These are phyloP conservation scores for Starmerella powellii DNA, from an alignment of 805 yeast genomes.

Conservation along the genomic window DNA sequence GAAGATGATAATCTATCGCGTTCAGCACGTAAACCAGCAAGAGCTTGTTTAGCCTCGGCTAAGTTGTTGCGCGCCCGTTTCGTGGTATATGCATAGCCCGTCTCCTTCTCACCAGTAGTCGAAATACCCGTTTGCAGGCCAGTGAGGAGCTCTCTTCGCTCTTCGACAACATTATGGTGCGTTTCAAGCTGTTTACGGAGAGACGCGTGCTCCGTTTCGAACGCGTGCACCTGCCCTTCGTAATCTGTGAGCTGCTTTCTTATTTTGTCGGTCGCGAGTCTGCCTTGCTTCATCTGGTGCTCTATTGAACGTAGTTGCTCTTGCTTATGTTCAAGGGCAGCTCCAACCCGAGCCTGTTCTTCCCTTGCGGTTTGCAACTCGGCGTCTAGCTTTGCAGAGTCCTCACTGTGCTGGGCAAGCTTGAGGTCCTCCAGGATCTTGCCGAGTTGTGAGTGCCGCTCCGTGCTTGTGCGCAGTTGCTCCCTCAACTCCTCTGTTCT, in stretches of 20 bases:
- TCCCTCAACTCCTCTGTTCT: conserved; percentile 28
- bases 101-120: conserved; percentile 20
- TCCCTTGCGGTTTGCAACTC: conserved; percentile 9
- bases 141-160: conserved; percentile 15
- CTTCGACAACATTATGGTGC: conserved; percentile 7
- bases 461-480: conserved; percentile 6
- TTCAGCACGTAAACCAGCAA: conserved; percentile 1
- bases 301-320: conserved; percentile 3
- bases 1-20: background rate
- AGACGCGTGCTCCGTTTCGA: conserved; percentile 7
- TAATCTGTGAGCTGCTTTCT: background rate
- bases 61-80: conserved; percentile 16
- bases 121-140: conserved; percentile 23
- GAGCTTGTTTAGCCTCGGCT: conserved; percentile 2
- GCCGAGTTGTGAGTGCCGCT: conserved; percentile 2
- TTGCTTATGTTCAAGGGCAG: conserved; percentile 12
- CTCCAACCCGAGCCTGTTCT: conserved; percentile 8
- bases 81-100: conserved; percentile 21
- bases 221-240: conserved; percentile 2
- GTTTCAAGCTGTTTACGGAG: conserved; percentile 4
- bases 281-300: background rate
- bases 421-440: conserved; percentile 5
- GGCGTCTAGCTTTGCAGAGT: conserved; percentile 6
- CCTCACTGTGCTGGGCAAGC: conserved; percentile 2
- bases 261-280: background rate